Evolutionary conservation across 1,139 yeast species (phyloP), one percentile per base, ranked within the genome.

Genomic region (Suhomyces maxii): DNA sequence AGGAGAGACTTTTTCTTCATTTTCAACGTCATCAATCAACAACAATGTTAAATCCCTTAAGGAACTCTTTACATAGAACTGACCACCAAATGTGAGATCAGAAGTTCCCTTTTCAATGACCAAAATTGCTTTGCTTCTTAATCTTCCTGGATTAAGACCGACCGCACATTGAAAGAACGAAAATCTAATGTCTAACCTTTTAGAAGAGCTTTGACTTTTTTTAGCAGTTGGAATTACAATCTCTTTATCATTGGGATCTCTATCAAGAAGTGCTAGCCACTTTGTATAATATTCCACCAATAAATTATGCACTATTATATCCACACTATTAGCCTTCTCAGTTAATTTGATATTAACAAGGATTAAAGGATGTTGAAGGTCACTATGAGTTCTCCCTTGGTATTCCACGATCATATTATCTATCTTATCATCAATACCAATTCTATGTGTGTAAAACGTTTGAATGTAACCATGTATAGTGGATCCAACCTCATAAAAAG

Each of bases 141-240:
- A 60, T 46, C 84, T 68, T 8, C 80, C 80, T 0, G 95, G 91
- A 26, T 70, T 75, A 25, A 86, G 57, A 0, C 85, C 86, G 34
- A 86, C 49, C 1, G 77, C 68, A 46, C 84, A 77, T 50, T 84
- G 84, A 18, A 73, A 56, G 11, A 84, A 58, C 1, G 71, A 67
- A 14, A 83, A 42, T 41, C 82, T 75, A 8, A 81, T 49, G 34
- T 75, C 80, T 3, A 63, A 44, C 14, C 55, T 53, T 42, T 51
- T 53, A 26, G 31, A 23, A 32, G 32, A 18, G 31, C 23, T 39
- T 35, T 14, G 33, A 40, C 10, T n/a, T 35, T 5, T 26, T 39
- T 8, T 28, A 11, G 32, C 7, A 7, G 12, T 2, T 4, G 12
- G 28, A 30, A 31, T 33, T 8, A 30, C 35, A 13, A 30, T 31